phyloP scores from a whole-genome alignment of 371 early-diverging fungal species.

The Mortierella sp. region DNA sequence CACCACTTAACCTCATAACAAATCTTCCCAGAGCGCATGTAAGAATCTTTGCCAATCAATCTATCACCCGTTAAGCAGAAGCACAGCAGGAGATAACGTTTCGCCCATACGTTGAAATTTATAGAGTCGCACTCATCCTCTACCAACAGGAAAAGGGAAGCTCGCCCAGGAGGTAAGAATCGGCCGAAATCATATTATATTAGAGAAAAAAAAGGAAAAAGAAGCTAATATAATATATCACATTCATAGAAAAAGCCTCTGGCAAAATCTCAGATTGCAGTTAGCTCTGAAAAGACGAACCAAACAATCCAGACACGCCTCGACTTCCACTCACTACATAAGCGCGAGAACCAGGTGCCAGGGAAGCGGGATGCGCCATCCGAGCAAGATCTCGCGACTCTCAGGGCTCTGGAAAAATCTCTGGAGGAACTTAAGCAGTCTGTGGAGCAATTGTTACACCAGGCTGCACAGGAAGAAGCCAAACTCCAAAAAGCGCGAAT shows the following conservation, averaged over 20 bases:
- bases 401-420: not conserved
- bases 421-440: constrained; percentile 21
- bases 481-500: not conserved
- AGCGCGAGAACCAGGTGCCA: not conserved
- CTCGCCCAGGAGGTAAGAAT: constrained; percentile 11
- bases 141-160: constrained; percentile 30
- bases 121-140: constrained; percentile 36
- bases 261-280: constrained; percentile 23
- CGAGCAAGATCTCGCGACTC: constrained; percentile 6
- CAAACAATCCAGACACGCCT: constrained; percentile 29
- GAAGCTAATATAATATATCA: not conserved
- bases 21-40: constrained; percentile 38
- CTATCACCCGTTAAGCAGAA: no score
- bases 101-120: not conserved
- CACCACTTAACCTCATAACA: constrained; percentile 31
- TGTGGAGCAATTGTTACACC: constrained; percentile 10
- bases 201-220: not conserved
- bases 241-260: constrained; percentile 12
- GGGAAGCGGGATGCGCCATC: not conserved
- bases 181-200: not conserved
- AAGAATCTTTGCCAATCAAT: not conserved
- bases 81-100: not conserved
- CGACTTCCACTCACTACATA: constrained; percentile 5
- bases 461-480: constrained; percentile 15
- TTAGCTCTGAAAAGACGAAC: constrained; percentile 9